Evolutionary conservation across 768 basidiomycete genomes (phyloP).

Genomic region (Rossbeevera mucosa): DNA sequence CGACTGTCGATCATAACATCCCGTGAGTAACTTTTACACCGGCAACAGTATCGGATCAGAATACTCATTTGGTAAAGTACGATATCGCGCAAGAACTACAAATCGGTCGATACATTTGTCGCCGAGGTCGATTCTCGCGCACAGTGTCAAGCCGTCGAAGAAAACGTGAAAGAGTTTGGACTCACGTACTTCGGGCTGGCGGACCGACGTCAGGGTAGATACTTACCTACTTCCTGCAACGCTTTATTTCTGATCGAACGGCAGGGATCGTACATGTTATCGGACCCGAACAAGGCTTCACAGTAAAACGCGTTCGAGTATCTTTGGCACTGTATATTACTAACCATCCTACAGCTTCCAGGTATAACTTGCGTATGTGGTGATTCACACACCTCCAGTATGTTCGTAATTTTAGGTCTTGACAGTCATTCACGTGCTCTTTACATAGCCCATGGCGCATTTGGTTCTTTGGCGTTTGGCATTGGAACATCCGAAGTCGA

Average conservation of each 20-base stretch:
- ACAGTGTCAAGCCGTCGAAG: conserved; percentile 79
- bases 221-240: neutral
- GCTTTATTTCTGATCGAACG: conserved; percentile 15
- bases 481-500: conserved; percentile 94
- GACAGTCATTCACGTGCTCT: neutral
- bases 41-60: neutral
- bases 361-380: conserved; percentile 85
- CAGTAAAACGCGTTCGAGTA: conserved; percentile 39
- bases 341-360: conserved; percentile 45
- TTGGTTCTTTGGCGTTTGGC: conserved; percentile 89
- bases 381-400: conserved; percentile 91
- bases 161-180: conserved; percentile 88
- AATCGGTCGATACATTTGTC: conserved; percentile 67
- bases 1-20: conserved; percentile 85
- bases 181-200: conserved; percentile 90
- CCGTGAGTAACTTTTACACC: conserved; percentile 49
- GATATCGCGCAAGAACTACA: conserved; percentile 69
- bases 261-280: conserved; percentile 84
- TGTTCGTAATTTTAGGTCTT: conserved; percentile 25
- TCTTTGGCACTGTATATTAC: neutral
- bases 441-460: conserved; percentile 76
- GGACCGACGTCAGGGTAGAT: conserved; percentile 77
- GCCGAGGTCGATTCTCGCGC: conserved; percentile 80
- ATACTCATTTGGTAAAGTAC: conserved; percentile 42
- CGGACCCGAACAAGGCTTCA: conserved; percentile 92